A percentile compares a stretch with the other conserved stretches of the same genome.
Conservation (phyloP, 768 basidiomycete species). For the Auricularia heimuer region DNA sequence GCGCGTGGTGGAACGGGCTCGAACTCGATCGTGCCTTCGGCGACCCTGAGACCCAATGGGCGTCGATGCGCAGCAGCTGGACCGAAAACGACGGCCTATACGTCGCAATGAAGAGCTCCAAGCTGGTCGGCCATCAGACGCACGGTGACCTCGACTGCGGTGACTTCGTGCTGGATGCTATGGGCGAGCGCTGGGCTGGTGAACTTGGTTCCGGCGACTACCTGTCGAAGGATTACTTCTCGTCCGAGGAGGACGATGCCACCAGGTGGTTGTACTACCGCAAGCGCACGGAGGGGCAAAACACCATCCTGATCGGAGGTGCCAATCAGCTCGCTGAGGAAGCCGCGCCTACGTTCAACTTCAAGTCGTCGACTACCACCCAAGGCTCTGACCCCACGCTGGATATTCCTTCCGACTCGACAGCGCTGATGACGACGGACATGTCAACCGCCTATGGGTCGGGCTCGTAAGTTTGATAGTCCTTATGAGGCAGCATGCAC, state of each 20-base stretch:
- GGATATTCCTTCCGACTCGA: slow-evolving; percentile 50
- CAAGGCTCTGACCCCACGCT: slow-evolving; percentile 85
- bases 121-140: slow-evolving; percentile 74
- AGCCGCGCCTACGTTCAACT: slow-evolving; percentile 47
- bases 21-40: slow-evolving; percentile 78
- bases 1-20: slow-evolving; percentile 87
- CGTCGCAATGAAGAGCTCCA: slow-evolving; percentile 83
- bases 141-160: slow-evolving; percentile 93
- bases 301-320: slow-evolving; percentile 70
- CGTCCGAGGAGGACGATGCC: slow-evolving; percentile 54
- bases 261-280: slow-evolving; percentile 88
- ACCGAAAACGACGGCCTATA: slow-evolving; percentile 78
- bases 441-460: slow-evolving; percentile 57
- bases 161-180: slow-evolving; percentile 90
- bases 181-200: slow-evolving; percentile 90
- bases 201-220: slow-evolving; percentile 91
- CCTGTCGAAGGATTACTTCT: slow-evolving; percentile 66
- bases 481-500: slow-evolving; percentile 4
- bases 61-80: slow-evolving; percentile 86
- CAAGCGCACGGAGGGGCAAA: slow-evolving; percentile 96
- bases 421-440: slow-evolving; percentile 71
- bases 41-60: slow-evolving; percentile 71
- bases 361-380: slow-evolving; percentile 39
- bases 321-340: slow-evolving; percentile 68
- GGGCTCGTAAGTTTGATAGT: neutral